Base-by-base conservation (phyloP, 129 eudicot genomes). In the Apium graveolens region DNA sequence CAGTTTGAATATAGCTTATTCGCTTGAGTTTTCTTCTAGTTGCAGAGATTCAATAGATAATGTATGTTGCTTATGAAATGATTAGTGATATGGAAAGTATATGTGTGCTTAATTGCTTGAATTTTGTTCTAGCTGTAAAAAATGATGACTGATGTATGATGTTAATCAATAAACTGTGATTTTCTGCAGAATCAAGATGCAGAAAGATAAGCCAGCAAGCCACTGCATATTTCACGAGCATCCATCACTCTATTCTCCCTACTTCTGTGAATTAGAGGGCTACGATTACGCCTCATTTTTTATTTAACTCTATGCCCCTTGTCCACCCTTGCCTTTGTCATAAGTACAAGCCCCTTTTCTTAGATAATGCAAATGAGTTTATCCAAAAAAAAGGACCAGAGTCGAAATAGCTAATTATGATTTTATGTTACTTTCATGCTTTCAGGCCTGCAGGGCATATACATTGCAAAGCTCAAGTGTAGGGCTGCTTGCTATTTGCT, bases 121-220 rank as follows among this genome's bases (percentile, higher is more conserved):
- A 68, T 66, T 62, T 75, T 43, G 81, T 37, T 76, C 32, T 55
- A 26, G 27, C 57, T 75, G 38, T 35, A 75, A 41, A 53, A 21
- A 73, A 20, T 81, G 65, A 27, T 27, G 7, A 62, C 11, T 62
- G 12, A 1, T 27, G 69, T 62, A 10, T 62, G 35, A 26, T 27
- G 68, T 24, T 17, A 53, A n/a, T 11, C 4, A 11, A 9, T 26
- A 62, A 3, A 4, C n/a, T 66, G 41, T 20, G 1, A 70, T 70
- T 82, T 49, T 82, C 24, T 80, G 42, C 79, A 75, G 66, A 79
- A 66, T n/a, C 60, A 76, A 70, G 53, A 90, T 90, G 95, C 90
- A 90, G 87, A 90, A 81, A 70, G 84, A 82, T 62, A 78, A 78
- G 57, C 83, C 83, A 78, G 82, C 83, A 43, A 70, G 78, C 65